phyloP scores from a whole-genome alignment of 2,329 filamentous ascomycete species.

The Xylaria sp. region DNA sequence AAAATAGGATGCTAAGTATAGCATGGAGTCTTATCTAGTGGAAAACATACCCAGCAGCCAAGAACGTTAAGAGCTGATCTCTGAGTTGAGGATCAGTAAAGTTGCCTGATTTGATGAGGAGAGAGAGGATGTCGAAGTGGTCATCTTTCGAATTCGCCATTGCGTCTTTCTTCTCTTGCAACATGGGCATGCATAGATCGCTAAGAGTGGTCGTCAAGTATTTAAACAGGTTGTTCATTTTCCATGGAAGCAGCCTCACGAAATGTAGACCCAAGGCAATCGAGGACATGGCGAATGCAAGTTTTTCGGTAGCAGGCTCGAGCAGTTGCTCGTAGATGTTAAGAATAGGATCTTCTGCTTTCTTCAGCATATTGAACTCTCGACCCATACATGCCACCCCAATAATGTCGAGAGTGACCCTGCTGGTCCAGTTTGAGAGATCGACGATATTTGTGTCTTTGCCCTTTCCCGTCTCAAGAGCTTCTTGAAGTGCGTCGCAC shows the following conservation, averaged over 20 bases:
- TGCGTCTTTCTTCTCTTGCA: conserved; percentile 61
- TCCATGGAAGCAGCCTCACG: conserved; percentile 58
- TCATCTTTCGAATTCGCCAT: conserved; percentile 53
- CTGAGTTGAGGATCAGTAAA: conserved; percentile 64
- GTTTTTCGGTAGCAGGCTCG: conserved; percentile 59
- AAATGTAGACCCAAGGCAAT: conserved; percentile 26
- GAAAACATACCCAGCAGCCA: conserved; percentile 61
- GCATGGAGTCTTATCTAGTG: background rate
- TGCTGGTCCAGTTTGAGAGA: conserved; percentile 62
- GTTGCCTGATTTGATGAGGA: conserved; percentile 62
- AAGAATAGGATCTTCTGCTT: conserved; percentile 54
- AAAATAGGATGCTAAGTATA: conserved; percentile 54
- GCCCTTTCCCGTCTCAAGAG: conserved; percentile 42
- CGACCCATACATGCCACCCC: conserved; percentile 67
- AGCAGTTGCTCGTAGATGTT: conserved; percentile 59
- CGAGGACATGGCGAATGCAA: conserved; percentile 53
- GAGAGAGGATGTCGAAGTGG: conserved; percentile 72
- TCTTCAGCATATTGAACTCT: conserved; percentile 60
- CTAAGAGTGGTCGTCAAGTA: conserved; percentile 52
- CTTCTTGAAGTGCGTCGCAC: conserved; percentile 55
- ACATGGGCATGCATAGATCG: conserved; percentile 57
- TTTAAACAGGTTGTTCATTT: conserved; percentile 55
- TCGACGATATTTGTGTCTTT: conserved; percentile 44
- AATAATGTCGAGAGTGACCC: conserved; percentile 69
- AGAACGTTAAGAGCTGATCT: conserved; percentile 66